Percentiles rank a stretch among this genome's conserved stretches.
Conservation (phyloP, 345 rosid genomes). For the Geranium rotundifolium region DNA sequence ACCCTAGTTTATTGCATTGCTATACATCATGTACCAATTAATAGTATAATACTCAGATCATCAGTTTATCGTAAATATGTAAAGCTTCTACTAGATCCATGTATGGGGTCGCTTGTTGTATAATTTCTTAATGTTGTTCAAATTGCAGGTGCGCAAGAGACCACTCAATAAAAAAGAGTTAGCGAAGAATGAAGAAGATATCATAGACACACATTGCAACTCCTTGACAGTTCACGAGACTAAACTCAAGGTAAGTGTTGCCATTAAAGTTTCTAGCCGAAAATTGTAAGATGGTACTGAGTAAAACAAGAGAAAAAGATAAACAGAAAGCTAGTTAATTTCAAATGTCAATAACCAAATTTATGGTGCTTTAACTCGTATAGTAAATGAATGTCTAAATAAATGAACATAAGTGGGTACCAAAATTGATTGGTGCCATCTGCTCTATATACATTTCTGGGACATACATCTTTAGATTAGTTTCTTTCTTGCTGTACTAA, state of each 20-base stretch:
- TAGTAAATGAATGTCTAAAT: neutral
- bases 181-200: slow-evolving; percentile 89
- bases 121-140: slow-evolving; percentile 7
- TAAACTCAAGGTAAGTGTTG: slow-evolving; percentile 66
- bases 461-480: too few species aligned
- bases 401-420: neutral
- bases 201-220: slow-evolving; percentile 64
- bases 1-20: neutral
- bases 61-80: too few species aligned
- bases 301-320: neutral
- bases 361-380: neutral
- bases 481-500: too few species aligned
- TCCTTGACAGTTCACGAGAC: slow-evolving; percentile 83
- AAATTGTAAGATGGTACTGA: neutral
- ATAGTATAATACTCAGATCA: too few species aligned
- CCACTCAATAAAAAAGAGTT: slow-evolving; percentile 93
- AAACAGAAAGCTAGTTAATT: neutral
- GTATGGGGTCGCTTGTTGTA: neutral
- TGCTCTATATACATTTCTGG: neutral
- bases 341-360: neutral
- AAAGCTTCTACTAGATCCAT: slow-evolving; percentile 2
- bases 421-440: neutral
- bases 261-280: neutral
- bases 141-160: slow-evolving; percentile 84
- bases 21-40: neutral